Conservation (phyloP, 83 land plant genomes). For the Thuja plicata region DNA sequence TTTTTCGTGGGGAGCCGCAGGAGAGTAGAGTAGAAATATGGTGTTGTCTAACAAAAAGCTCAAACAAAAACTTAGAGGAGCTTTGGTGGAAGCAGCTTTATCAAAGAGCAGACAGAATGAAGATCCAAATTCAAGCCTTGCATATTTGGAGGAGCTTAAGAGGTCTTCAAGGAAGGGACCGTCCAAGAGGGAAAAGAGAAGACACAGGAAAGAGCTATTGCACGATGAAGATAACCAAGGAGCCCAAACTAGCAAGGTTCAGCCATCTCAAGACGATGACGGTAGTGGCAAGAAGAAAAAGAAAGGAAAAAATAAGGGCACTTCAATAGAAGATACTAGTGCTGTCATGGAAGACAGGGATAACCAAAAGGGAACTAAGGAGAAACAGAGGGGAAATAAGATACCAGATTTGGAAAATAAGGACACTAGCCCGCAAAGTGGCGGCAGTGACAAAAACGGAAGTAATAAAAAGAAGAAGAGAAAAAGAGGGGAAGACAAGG, state of each 20-base stretch:
- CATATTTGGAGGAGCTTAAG: slow-evolving; percentile 22
- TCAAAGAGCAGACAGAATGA: not conserved
- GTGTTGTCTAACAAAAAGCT: slow-evolving; percentile 72
- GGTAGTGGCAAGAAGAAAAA: not conserved
- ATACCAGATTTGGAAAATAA: not conserved
- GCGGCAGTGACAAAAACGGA: not conserved
- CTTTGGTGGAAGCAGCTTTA: slow-evolving; percentile 18
- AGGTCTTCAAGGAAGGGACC: slow-evolving; percentile 21
- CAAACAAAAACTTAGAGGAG: slow-evolving; percentile 51
- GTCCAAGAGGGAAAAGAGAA: slow-evolving; percentile 53
- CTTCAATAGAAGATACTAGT: not conserved
- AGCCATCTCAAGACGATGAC: not conserved
- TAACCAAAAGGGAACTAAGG: not conserved
- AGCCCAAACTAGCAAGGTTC: not conserved
- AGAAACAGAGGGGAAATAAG: not conserved
- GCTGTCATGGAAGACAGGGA: not conserved
- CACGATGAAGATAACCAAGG: not conserved
- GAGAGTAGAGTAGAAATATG: slow-evolving; percentile 27
- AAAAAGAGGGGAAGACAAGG: slow-evolving; percentile 22
- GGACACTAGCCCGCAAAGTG: not conserved
- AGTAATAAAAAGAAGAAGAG: slow-evolving; percentile 40
- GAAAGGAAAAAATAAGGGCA: not conserved
- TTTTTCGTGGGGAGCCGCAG: not conserved
- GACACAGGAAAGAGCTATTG: slow-evolving; percentile 5
- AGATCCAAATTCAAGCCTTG: not conserved